Conservation (phyloP, 495 filamentous ascomycete genomes). For the Hypoxylon crocopeplum region DNA sequence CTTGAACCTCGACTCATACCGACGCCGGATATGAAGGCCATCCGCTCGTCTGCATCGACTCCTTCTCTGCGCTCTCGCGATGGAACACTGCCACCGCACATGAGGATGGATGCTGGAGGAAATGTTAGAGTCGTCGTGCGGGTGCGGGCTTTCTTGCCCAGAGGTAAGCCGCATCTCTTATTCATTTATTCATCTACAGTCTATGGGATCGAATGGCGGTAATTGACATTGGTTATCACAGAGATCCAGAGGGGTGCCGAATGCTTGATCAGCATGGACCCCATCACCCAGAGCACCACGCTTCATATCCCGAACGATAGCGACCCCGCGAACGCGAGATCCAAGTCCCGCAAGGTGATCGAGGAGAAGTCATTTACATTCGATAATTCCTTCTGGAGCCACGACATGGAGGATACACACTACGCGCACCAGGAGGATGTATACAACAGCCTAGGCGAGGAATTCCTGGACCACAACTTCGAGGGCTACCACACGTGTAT, state of each 20-base stretch:
- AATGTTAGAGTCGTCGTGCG: conserved; percentile 96
- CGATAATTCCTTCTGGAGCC: conserved; percentile 98
- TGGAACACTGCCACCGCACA: conserved; percentile 57
- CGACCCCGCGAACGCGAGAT: conserved; percentile 70
- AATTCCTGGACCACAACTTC: conserved; percentile 99
- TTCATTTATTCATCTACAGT: not conserved
- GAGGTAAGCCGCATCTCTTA: conserved; percentile 67
- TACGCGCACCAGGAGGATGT: conserved; percentile 81
- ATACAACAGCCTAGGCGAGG: conserved; percentile 92
- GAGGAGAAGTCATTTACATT: conserved; percentile 95
- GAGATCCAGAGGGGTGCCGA: conserved; percentile 80
- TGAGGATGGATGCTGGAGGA: conserved; percentile 66
- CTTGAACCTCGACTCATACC: conserved; percentile 51
- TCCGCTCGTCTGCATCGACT: conserved; percentile 68
- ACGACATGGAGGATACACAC: conserved; percentile 69
- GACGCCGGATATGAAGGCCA: conserved; percentile 45
- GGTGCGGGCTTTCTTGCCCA: conserved; percentile 83
- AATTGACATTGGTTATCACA: no score
- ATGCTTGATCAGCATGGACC: conserved; percentile 92
- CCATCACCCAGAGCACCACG: conserved; percentile 78
- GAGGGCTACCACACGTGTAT: conserved; percentile 99
- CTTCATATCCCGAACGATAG: conserved; percentile 70
- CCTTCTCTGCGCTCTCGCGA: conserved; percentile 78
- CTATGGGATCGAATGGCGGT: not conserved
- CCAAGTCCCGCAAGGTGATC: conserved; percentile 73